phyloP scores from a whole-genome alignment of 176 grass and related monocot species.

The Neostapfia colusana region DNA sequence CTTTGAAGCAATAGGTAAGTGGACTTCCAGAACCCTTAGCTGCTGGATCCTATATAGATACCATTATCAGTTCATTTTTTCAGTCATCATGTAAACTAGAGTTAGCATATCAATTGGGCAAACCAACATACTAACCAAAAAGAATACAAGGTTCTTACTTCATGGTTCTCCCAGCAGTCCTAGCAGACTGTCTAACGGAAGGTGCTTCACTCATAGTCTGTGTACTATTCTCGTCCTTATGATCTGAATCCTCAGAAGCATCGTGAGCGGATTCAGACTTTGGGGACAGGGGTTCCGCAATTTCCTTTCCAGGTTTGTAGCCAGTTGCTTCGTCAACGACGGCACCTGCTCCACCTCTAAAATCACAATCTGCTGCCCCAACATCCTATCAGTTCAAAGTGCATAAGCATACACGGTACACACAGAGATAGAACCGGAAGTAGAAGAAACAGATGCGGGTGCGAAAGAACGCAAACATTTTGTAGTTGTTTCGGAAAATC shows the following conservation, averaged over 20 bases:
- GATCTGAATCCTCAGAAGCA: slow-evolving; percentile 46
- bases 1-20: not conserved
- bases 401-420: not conserved
- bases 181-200: slow-evolving; percentile 72
- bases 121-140: not conserved
- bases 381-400: slow-evolving; percentile 47
- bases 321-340: slow-evolving; percentile 31
- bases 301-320: slow-evolving; percentile 47
- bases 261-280: slow-evolving; percentile 50
- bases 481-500: slow-evolving; percentile 66
- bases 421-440: not conserved
- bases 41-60: not conserved
- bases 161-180: slow-evolving; percentile 61
- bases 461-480: slow-evolving; percentile 41
- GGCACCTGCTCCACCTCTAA: slow-evolving; percentile 88
- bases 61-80: not conserved
- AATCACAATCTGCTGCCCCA: slow-evolving; percentile 60
- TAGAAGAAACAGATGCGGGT: not conserved
- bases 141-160: slow-evolving; percentile 42
- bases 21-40: not conserved
- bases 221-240: slow-evolving; percentile 36
- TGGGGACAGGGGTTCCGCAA: slow-evolving; percentile 46
- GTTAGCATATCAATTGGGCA: not conserved
- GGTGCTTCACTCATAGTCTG: slow-evolving; percentile 40
- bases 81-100: slow-evolving; percentile 2